Conservation (phyloP, 2,329 filamentous ascomycete species). For the Penicillium psychrosexuale region DNA sequence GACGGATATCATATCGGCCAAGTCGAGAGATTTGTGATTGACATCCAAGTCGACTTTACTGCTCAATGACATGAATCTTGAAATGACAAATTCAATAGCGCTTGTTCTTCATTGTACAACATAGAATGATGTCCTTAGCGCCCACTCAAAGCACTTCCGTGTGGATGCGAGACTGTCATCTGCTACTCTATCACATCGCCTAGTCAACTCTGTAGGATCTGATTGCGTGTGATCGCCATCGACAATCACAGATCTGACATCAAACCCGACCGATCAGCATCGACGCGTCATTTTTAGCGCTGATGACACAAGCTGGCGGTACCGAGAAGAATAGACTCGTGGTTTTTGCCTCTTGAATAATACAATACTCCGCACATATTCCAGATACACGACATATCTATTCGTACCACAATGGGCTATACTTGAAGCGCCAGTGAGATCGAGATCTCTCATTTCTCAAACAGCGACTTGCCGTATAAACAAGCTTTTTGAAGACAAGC, state of each 20-base stretch:
- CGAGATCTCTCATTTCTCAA: not conserved
- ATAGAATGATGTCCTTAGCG: not conserved
- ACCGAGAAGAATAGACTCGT: not conserved
- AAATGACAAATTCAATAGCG: not conserved
- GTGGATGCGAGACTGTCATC: not conserved
- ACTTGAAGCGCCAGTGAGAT: not conserved
- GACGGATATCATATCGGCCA: not conserved
- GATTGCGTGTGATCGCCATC: not conserved
- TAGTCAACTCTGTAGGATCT: not conserved
- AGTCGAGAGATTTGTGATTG: not conserved
- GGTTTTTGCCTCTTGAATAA: not conserved
- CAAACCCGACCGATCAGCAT: conserved; percentile 5
- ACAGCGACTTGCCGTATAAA: not conserved
- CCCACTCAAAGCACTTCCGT: not conserved
- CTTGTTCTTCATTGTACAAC: not conserved
- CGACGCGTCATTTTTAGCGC: conserved; percentile 10
- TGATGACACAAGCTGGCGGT: not conserved
- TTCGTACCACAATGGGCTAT: not conserved
- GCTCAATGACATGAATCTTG: not conserved
- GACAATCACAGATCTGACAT: not conserved
- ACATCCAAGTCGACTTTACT: not conserved
- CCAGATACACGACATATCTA: not conserved
- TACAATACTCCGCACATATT: not conserved
- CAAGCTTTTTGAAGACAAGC: not conserved
- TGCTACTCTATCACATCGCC: not conserved